Evolutionary conservation across 116 monocot genomes (phyloP), one percentile per base, ranked within the genome.

Genomic region (Posidonia oceanica): DNA sequence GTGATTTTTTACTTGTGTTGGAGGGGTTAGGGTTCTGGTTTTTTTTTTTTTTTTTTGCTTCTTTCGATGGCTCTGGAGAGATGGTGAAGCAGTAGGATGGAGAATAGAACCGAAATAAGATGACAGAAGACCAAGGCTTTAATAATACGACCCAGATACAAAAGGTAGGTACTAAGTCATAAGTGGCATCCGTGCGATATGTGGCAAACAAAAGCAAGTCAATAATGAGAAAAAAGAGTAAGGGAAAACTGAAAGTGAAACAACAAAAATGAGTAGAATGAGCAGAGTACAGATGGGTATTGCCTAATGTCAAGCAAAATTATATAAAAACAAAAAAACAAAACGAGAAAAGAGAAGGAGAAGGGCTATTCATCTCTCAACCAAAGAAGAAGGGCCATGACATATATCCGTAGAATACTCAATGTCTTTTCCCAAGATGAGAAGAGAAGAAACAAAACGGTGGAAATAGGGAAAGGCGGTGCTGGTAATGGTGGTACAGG

Each of bases 1-100:
- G 70, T 7, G 70, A 48, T 67, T 67, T 65, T 36, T 64, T 11
- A 66, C 36, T 73, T 16, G 52, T 54, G 54, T 2, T 16, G 52
- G 63, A 51, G 41, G 8, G 67, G 15, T 29, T 29, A 1, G 29
- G 29, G 29, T 29, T n/a, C n/a, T n/a, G n/a, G n/a, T n/a, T n/a
- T n/a, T n/a, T n/a, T n/a, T 29, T 29, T 29, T 29, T 29, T 29
- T 29, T 29, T 1, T 29, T 29, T 29, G 29, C 29, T 29, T 29
- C 29, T 29, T 29, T 29, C 1, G 29, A 29, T 29, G 29, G 29
- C 29, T 29, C 29, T 29, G 29, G 29, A 29, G 29, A 29, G 29
- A 29, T 29, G 59, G 15, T 63, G 63, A 21, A 69, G 63, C 14
- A 12, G 42, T 7, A 37, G 36, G 15, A 63, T 29, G 36, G 29